A percentile compares a stretch with the other conserved stretches of the same genome.
phyloP scores from a whole-genome alignment of 75 land plant species.

The Gnetum montanum region DNA sequence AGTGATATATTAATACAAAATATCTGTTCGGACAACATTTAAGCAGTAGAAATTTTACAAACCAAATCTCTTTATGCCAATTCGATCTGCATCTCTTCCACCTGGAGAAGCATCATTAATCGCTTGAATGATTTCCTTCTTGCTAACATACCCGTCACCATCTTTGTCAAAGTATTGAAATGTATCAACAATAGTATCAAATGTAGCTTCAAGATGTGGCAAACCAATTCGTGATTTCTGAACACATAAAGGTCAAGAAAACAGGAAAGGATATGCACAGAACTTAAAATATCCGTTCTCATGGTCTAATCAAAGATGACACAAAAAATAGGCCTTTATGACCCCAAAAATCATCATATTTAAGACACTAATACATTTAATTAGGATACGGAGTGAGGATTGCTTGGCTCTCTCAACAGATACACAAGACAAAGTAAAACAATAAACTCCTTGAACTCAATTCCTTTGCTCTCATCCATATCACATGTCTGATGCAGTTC shows the following conservation, averaged over 20 bases:
- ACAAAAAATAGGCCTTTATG: no score
- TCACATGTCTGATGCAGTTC: conserved; percentile 58
- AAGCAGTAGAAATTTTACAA: no score
- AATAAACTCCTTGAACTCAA: conserved; percentile 74
- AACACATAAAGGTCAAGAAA: not conserved
- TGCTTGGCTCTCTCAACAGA: conserved; percentile 28
- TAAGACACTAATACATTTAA: no score
- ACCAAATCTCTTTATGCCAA: conserved; percentile 61
- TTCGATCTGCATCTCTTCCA: conserved; percentile 37
- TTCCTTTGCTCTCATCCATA: conserved; percentile 54
- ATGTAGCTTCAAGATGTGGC: conserved; percentile 49
- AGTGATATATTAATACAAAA: not conserved
- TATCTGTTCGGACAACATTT: not conserved
- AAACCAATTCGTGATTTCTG: conserved; percentile 52
- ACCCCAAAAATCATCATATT: not conserved
- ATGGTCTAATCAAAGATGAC: not conserved
- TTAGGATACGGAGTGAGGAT: conserved; percentile 19
- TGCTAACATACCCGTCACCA: conserved; percentile 71
- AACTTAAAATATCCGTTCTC: not conserved
- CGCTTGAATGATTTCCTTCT: conserved; percentile 49
- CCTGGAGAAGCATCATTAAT: conserved; percentile 44
- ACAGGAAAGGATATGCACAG: not conserved
- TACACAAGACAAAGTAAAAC: conserved; percentile 60
- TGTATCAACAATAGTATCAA: conserved; percentile 56
- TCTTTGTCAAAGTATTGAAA: conserved; percentile 66